Evolutionary conservation across 306 rosid genomes (phyloP).

Genomic region (Malus asiatica): DNA sequence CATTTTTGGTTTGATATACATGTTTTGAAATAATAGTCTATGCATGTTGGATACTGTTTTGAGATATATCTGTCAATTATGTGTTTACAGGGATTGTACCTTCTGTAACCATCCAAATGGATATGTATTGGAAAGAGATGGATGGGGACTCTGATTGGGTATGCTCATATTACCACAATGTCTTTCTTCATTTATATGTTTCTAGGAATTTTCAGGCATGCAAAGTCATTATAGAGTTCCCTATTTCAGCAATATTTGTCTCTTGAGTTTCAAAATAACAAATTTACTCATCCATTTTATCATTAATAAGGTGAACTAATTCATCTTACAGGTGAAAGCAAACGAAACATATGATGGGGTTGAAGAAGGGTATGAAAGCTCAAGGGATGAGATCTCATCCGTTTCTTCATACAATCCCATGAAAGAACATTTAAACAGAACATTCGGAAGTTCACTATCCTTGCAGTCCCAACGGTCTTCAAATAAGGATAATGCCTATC

Average conservation of each 20-base stretch:
- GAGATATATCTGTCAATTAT: slow-evolving; percentile 20
- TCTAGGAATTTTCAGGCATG: slow-evolving; percentile 1
- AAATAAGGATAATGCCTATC: slow-evolving; percentile 36
- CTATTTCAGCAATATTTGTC: slow-evolving; percentile 10
- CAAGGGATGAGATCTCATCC: slow-evolving; percentile 86
- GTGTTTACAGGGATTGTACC: slow-evolving; percentile 69
- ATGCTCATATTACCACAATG: slow-evolving; percentile 33
- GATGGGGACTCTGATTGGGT: slow-evolving; percentile 96
- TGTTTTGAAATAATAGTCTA: not conserved
- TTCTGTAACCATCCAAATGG: slow-evolving; percentile 62
- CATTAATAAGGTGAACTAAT: slow-evolving; percentile 21
- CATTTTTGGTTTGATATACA: not conserved
- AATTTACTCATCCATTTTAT: slow-evolving; percentile 1
- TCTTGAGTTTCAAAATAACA: not conserved
- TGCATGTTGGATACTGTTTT: not conserved
- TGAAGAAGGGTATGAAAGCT: slow-evolving; percentile 94
- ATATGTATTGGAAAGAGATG: slow-evolving; percentile 89
- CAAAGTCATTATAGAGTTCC: slow-evolving; percentile 1
- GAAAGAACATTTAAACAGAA: slow-evolving; percentile 59
- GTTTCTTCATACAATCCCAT: slow-evolving; percentile 86
- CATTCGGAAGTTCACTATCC: slow-evolving; percentile 77
- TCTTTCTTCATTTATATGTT: not conserved
- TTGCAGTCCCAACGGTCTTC: slow-evolving; percentile 73
- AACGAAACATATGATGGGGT: slow-evolving; percentile 62
- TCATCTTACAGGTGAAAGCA: slow-evolving; percentile 67